phyloP scores from a whole-genome alignment of 2,329 filamentous ascomycete genomes.

The Pseudogymnoascus sp. region DNA sequence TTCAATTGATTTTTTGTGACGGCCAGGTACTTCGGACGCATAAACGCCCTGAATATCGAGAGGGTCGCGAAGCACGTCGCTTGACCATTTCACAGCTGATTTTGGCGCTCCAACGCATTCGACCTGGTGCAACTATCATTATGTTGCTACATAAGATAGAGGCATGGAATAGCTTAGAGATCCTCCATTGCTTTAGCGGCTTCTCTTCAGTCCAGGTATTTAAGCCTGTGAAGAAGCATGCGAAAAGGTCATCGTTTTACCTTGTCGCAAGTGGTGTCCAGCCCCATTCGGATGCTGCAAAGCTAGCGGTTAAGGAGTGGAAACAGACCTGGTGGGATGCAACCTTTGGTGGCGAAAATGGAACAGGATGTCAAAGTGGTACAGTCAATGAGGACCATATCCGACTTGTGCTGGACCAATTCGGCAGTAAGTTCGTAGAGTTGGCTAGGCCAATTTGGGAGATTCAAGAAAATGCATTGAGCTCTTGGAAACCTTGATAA shows the following conservation, averaged over 20 bases:
- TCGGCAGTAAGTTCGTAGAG: slow-evolving; percentile 15
- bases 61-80: slow-evolving; percentile 16
- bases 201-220: slow-evolving; percentile 21
- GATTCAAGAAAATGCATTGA: slow-evolving; percentile 20
- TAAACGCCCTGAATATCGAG: slow-evolving; percentile 16
- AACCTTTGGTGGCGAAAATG: slow-evolving; percentile 19
- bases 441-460: slow-evolving; percentile 19
- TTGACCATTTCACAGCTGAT: slow-evolving; percentile 21
- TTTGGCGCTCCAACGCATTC: slow-evolving; percentile 19
- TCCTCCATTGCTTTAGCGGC: slow-evolving; percentile 20
- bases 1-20: slow-evolving; percentile 25
- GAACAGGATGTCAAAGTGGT: slow-evolving; percentile 11
- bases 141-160: slow-evolving; percentile 24
- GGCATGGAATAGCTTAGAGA: slow-evolving; percentile 14
- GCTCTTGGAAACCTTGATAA: background rate
- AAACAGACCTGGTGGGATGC: slow-evolving; percentile 19
- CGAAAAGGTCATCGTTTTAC: slow-evolving; percentile 21
- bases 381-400: slow-evolving; percentile 8
- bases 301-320: slow-evolving; percentile 17
- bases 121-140: slow-evolving; percentile 18
- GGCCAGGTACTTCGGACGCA: slow-evolving; percentile 22
- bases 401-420: slow-evolving; percentile 15
- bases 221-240: slow-evolving; percentile 21
- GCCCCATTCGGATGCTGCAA: slow-evolving; percentile 12
- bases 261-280: slow-evolving; percentile 22